Conservation (phyloP, 176 grass and related monocot species). For the Carex myosuroides region DNA sequence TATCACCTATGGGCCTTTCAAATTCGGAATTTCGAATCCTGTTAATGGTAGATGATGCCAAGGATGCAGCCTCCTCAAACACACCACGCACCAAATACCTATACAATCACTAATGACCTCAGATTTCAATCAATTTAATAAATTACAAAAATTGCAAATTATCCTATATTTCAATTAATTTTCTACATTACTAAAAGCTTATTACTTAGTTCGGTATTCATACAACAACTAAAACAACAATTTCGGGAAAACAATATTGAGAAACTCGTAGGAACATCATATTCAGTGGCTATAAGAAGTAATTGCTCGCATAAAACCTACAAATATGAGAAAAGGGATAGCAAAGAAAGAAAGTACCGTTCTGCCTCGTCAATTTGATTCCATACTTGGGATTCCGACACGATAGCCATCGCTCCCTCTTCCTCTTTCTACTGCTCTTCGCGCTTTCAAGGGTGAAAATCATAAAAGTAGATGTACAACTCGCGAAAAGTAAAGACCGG, state of each 20-base stretch:
- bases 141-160: neutral
- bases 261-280: neutral
- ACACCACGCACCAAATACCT: conserved; percentile 24
- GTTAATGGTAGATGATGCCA: conserved; percentile 9
- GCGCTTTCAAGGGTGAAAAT: neutral
- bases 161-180: neutral
- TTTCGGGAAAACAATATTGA: neutral
- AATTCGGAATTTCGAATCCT: conserved; percentile 6
- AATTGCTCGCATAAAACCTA: conserved; percentile 14
- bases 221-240: neutral
- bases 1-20: conserved; percentile 23
- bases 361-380: conserved; percentile 22
- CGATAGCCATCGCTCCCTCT: neutral
- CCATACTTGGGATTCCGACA: conserved; percentile 14
- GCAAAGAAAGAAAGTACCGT: neutral
- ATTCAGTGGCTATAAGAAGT: neutral
- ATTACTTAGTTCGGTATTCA: neutral
- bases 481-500: neutral
- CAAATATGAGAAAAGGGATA: neutral
- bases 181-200: neutral
- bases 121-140: neutral
- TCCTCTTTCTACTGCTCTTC: neutral
- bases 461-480: neutral
- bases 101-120: neutral
- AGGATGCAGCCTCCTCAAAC: conserved; percentile 26